A percentile compares a stretch with the other conserved stretches of the same genome.
phyloP scores from a whole-genome alignment of 176 grass and related monocot genomes.

The Carex cristatella region DNA sequence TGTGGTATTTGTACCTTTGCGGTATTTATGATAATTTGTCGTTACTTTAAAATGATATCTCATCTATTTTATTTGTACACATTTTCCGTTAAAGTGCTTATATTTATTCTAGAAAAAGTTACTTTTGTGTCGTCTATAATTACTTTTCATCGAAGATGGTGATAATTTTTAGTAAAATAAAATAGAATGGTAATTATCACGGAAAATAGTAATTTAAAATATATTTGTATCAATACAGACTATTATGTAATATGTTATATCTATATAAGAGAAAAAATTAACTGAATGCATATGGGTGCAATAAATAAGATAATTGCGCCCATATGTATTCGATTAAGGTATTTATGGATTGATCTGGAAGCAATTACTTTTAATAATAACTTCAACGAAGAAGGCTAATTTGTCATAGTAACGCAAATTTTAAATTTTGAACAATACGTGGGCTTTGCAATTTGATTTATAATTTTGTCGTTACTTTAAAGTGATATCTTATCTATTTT shows the following conservation, averaged over 20 bases:
- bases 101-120: not conserved
- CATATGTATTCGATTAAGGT: too few species aligned
- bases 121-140: not conserved
- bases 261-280: too few species aligned
- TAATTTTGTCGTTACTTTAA: not conserved
- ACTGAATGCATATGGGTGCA: too few species aligned
- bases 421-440: not conserved
- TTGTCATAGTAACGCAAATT: not conserved
- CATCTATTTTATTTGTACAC: not conserved
- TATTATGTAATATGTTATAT: too few species aligned
- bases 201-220: too few species aligned
- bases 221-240: too few species aligned
- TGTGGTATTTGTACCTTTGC: not conserved
- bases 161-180: too few species aligned
- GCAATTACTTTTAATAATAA: too few species aligned
- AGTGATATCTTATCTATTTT: not conserved
- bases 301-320: too few species aligned
- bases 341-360: too few species aligned
- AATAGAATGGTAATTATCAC: too few species aligned
- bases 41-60: not conserved
- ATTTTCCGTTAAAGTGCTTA: not conserved
- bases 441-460: not conserved
- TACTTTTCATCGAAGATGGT: too few species aligned
- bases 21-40: not conserved
- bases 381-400: not conserved